phyloP scores from a whole-genome alignment of 2,329 filamentous ascomycete species.

The Ramularia endophylla region DNA sequence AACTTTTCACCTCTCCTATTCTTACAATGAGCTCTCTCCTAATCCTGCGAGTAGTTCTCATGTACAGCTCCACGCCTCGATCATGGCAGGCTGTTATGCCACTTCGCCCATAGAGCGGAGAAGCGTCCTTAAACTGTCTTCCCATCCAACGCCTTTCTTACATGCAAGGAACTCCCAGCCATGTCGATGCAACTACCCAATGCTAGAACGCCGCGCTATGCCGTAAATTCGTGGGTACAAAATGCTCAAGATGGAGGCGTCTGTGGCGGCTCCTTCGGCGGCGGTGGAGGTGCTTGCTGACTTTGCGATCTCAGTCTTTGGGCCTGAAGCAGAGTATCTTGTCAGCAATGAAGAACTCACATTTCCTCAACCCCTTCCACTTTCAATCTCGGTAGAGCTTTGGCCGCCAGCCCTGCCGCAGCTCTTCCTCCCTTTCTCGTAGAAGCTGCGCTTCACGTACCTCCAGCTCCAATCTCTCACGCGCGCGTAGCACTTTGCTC shows the following conservation, averaged over 20 bases:
- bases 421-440: conserved; percentile 67
- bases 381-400: conserved; percentile 84
- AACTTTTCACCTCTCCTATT: no score
- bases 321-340: conserved; percentile 17
- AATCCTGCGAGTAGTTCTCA: no score
- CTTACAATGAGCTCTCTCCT: no score
- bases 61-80: no score
- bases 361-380: conserved; percentile 4
- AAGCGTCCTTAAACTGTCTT: neutral
- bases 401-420: conserved; percentile 84
- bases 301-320: conserved; percentile 25
- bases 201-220: conserved; percentile 25
- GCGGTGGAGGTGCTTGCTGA: conserved; percentile 13
- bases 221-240: conserved; percentile 17
- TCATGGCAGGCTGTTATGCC: neutral
- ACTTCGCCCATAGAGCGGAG: neutral
- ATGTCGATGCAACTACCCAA: conserved; percentile 13
- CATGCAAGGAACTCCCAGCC: neutral
- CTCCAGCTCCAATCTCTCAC: conserved; percentile 88
- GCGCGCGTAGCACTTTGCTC: conserved; percentile 88
- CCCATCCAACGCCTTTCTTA: neutral
- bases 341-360: conserved; percentile 18
- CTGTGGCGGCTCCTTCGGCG: conserved; percentile 4
- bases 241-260: conserved; percentile 14
- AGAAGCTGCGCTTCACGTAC: conserved; percentile 65